Base-by-base conservation (phyloP, 1,284 basidiomycete genomes). In the Xerocomus alliaceus region DNA sequence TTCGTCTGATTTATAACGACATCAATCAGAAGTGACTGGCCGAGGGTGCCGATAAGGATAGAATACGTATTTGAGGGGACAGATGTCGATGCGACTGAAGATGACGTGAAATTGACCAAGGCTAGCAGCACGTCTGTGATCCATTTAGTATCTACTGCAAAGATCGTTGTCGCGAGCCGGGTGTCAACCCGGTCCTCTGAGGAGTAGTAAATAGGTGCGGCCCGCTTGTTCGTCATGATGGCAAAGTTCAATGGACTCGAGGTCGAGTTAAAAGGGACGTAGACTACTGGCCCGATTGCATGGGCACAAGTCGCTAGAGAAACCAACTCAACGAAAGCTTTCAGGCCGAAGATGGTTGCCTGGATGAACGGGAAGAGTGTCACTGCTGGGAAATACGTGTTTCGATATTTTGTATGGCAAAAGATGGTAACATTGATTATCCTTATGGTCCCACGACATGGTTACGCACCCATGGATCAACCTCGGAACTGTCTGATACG, bases 181-280 rank as follows among this genome's bases (percentile, higher is more conserved):
- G 91, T 86, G 35, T 85, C 85, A 28, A 84, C 83, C 84, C 85
- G 35, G 49, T 90, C 87, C 58, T 87, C 84, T 1, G 79, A 67
- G 18, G 85, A 83, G 34, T 84, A 74, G 35, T 86, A 74, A 34
- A 89, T 78, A 2, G 84, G 81, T 7, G 84, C 76, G 1, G 82
- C 85, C 28, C 73, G 74, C 52, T 80, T 78, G 35, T 78, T 77
- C 60, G 70, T 75, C 47, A 84, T 84, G 60, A 87, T 72, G 15
- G 82, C 52, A 62, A 79, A 78, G 32, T 44, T 18, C n/a, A 29
- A 54, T 7, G 76, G 65, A 76, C 81, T 59, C 2, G 69, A 58
- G 18, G 71, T 67, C 12, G 67, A 64, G 28, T 67, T 56, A 66
- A 79, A 76, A 10, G 72, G 69, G 60, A 77, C 75, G 62, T 75